Evolutionary conservation across 306 rosid genomes (phyloP).

Genomic region (Senna siamea): DNA sequence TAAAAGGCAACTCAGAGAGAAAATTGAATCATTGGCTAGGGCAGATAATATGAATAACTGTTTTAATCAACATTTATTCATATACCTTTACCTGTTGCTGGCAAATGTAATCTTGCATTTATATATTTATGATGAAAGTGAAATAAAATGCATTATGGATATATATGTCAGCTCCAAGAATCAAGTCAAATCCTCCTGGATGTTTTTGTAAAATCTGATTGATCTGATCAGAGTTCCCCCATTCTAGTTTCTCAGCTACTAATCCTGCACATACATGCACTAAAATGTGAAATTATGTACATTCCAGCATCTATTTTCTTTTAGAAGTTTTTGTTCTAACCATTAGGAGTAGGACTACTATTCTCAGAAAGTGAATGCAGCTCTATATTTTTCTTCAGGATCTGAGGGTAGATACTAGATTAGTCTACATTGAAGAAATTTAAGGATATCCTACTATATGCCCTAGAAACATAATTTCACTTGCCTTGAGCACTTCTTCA

Average conservation of each 20-base stretch:
- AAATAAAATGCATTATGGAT: slow-evolving; percentile 53
- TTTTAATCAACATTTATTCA: not conserved
- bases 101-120: slow-evolving; percentile 1
- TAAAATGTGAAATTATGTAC: slow-evolving; percentile 1
- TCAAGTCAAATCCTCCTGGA: slow-evolving; percentile 73
- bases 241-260: slow-evolving; percentile 78
- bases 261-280: slow-evolving; percentile 54
- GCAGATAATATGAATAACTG: slow-evolving; percentile 20
- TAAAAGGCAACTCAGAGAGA: slow-evolving; percentile 2
- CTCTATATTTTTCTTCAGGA: slow-evolving; percentile 79
- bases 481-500: slow-evolving; percentile 92
- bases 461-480: slow-evolving; percentile 39
- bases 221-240: slow-evolving; percentile 83
- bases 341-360: slow-evolving; percentile 44
- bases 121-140: slow-evolving; percentile 21
- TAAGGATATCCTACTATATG: slow-evolving; percentile 26
- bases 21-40: slow-evolving; percentile 19
- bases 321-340: slow-evolving; percentile 56
- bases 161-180: slow-evolving; percentile 98
- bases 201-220: slow-evolving; percentile 58
- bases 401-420: slow-evolving; percentile 53
- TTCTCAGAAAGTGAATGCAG: slow-evolving; percentile 70
- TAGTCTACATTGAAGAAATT: slow-evolving; percentile 36
- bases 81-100: slow-evolving; percentile 20
- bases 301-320: slow-evolving; percentile 28